Evolutionary conservation across 2,329 filamentous ascomycete genomes (phyloP), one percentile per base, ranked within the genome.

Genomic region (Colletotrichum coccodes): DNA sequence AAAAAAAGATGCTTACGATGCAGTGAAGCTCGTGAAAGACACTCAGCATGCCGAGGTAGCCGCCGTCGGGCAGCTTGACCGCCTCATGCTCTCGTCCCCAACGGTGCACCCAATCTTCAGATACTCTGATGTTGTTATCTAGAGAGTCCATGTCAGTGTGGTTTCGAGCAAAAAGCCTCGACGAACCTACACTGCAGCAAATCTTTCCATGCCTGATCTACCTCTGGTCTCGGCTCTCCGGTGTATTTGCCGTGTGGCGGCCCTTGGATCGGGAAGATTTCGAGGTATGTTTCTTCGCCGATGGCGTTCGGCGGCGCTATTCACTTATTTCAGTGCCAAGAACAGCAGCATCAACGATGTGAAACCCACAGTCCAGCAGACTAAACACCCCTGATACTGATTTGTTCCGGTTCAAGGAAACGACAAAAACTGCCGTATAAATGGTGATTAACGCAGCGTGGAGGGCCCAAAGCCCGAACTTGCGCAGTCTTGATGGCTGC

Each of bases 21-120:
- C 67, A 70, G 36, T 70, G 67, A 32, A 70, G 50, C 38, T 70
- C 67, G 21, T 70, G 67, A 18, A 70, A 70, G 12, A 68, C 63
- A 14, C 67, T 70, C 7, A 70, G 36, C 67, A 70, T 70, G 14
- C 67, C 67, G 4, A 68, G 64, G n/a, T 70, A 68, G n/a, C 67
- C 67, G 8, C 67, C 67, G 16, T 70, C 67, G 1, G 67, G 67
- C 12, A 70, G 58, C 16, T 63, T 70, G 1, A 70, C 67, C 21
- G 67, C 67, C 46, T 70, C 67, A 32, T 63, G 67, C 6, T 70
- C 38, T 9, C 67, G 34, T 16, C 62, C 67, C 67, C 67, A 70
- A 14, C 67, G 67, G 16, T 54, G 50, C 3, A 70, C 67, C 67
- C 67, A 70, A 6, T 58, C 63, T 0, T 70, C 63, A 9, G 67